Conservation (phyloP, 202 grass and related monocot genomes). For the Digitaria exilis region DNA sequence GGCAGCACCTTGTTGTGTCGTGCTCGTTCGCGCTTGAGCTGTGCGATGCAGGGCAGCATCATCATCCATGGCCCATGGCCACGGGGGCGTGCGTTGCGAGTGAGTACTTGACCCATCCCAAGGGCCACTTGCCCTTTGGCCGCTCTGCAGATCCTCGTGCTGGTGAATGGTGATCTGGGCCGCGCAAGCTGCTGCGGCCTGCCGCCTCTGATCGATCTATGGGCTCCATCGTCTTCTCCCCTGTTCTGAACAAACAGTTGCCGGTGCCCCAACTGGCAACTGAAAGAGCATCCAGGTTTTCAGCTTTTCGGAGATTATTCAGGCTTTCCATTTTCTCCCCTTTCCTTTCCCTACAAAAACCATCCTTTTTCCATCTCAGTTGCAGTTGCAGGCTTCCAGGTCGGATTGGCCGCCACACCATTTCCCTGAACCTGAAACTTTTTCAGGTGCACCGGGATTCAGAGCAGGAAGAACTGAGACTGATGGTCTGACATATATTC, state of each 20-base stretch:
- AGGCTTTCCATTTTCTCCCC: too few species aligned
- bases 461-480: neutral
- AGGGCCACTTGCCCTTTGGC: constrained; percentile 38
- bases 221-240: neutral
- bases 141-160: neutral
- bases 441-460: neutral
- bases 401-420: too few species aligned
- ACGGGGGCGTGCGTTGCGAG: too few species aligned
- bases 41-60: neutral
- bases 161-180: neutral
- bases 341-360: too few species aligned
- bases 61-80: neutral
- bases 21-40: neutral
- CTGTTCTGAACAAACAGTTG: neutral
- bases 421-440: neutral
- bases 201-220: neutral
- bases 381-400: too few species aligned
- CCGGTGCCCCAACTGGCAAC: neutral
- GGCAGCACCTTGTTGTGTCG: too few species aligned
- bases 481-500: neutral
- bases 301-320: too few species aligned
- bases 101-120: constrained; percentile 45
- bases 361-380: too few species aligned
- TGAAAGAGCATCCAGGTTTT: too few species aligned
- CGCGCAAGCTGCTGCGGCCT: neutral